phyloP scores from a whole-genome alignment of 192 early-diverging fungal genomes.

The Coemansia sp. region DNA sequence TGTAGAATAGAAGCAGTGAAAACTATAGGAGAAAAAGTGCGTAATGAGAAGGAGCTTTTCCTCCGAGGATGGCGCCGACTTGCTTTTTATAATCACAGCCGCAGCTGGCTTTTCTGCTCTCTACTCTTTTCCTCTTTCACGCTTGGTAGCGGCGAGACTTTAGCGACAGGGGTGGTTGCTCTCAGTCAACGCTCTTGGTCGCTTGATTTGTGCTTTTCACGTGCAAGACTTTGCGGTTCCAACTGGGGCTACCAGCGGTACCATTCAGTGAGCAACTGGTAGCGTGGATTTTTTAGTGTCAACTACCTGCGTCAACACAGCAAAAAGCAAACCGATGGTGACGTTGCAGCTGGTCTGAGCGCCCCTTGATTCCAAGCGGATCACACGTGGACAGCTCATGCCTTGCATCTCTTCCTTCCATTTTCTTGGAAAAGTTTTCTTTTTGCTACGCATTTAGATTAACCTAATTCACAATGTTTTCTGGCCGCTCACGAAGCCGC shows the following conservation, averaged over 20 bases:
- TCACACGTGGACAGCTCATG: not conserved
- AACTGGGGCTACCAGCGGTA: not conserved
- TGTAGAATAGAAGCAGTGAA: not conserved
- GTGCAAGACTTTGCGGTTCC: not conserved
- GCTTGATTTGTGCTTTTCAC: slow-evolving; percentile 4
- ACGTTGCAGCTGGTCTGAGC: not conserved
- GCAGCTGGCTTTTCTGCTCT: not conserved
- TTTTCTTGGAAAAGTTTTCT: not conserved
- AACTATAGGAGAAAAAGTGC: not conserved
- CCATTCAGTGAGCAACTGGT: not conserved
- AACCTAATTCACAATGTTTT: slow-evolving; percentile 5
- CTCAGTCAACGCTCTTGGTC: not conserved
- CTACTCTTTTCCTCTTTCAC: not conserved
- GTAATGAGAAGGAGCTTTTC: not conserved
- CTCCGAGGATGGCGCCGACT: not conserved
- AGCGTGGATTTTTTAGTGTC: not conserved
- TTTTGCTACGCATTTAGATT: not conserved
- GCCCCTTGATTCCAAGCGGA: not conserved
- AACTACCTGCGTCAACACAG: not conserved
- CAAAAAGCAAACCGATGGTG: not conserved
- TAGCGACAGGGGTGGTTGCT: not conserved
- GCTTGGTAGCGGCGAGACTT: not conserved
- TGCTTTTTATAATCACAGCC: not conserved
- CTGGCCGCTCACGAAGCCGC: slow-evolving; percentile 1
- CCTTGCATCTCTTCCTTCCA: not conserved